These are phyloP conservation scores for Vicia villosa DNA, from an alignment of 306 rosid species.

Conservation along the genomic window DNA sequence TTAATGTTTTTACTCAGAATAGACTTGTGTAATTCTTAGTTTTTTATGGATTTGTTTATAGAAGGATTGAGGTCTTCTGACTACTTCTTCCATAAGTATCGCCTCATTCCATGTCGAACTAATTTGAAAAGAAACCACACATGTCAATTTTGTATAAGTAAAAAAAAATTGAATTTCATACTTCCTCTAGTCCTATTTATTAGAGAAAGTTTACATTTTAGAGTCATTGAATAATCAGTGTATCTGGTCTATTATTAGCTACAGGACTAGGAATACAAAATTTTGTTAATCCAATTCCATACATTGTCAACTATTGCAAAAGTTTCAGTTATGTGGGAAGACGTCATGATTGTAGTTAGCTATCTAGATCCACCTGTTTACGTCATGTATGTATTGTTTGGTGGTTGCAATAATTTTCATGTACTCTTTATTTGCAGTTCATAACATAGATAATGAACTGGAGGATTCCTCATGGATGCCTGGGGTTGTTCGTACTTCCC, in stretches of 20 bases:
- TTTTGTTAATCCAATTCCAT: background rate
- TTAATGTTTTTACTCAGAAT: constrained; percentile 19
- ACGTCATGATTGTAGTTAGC: constrained; percentile 19
- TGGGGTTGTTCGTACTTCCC: constrained; percentile 70
- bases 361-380: constrained; percentile 8
- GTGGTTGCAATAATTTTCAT: constrained; percentile 3
- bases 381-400: constrained; percentile 9
- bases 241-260: no score
- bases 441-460: constrained; percentile 77
- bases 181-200: no score
- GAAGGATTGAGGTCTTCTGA: constrained; percentile 5
- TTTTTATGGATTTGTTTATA: background rate
- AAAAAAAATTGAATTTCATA: background rate
- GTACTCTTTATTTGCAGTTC: constrained; percentile 60
- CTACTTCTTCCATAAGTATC: background rate
- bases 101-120: background rate
- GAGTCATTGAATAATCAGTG: no score
- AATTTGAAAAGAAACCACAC: background rate
- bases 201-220: no score
- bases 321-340: constrained; percentile 23
- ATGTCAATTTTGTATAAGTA: background rate
- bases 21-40: background rate
- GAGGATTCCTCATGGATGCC: constrained; percentile 68
- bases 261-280: no score
- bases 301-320: background rate